Evolutionary conservation across 78 protist genomes (phyloP).

Genomic region (Dictyostelium firmibasis): DNA sequence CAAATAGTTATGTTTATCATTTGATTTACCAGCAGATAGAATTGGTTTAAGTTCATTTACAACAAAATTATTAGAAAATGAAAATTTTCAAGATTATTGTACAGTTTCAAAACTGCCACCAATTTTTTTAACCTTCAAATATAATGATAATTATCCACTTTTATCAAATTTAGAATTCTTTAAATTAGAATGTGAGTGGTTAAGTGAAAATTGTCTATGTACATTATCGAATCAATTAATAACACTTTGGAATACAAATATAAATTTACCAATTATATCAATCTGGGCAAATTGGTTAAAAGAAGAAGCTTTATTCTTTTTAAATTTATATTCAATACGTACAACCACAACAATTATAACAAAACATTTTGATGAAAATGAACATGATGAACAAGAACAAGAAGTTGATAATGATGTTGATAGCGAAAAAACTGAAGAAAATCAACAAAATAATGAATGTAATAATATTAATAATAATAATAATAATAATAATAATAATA

Average conservation of each 20-base stretch:
- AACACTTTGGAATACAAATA: background rate
- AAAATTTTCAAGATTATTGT: slow-evolving; percentile 19
- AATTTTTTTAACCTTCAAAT: slow-evolving; percentile 12
- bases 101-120: slow-evolving; percentile 23
- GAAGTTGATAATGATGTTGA: too few relatives aligned
- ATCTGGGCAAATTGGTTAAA: slow-evolving; percentile 11
- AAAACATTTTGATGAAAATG: background rate
- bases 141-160: slow-evolving; percentile 9
- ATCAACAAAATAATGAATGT: background rate
- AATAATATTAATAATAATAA: background rate
- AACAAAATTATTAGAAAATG: background rate
- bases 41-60: background rate
- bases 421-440: too few relatives aligned
- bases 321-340: slow-evolving; percentile 5
- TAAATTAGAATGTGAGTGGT: slow-evolving; percentile 8
- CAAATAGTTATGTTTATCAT: background rate
- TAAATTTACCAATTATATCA: slow-evolving; percentile 6
- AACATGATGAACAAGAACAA: background rate
- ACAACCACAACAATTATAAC: slow-evolving; percentile 4
- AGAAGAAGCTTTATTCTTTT: background rate
- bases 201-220: background rate
- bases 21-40: background rate
- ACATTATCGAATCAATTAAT: background rate
- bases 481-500: background rate
- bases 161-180: background rate